Conservation (phyloP, 164 flowering plant genomes). For the Stephania cephalantha region DNA sequence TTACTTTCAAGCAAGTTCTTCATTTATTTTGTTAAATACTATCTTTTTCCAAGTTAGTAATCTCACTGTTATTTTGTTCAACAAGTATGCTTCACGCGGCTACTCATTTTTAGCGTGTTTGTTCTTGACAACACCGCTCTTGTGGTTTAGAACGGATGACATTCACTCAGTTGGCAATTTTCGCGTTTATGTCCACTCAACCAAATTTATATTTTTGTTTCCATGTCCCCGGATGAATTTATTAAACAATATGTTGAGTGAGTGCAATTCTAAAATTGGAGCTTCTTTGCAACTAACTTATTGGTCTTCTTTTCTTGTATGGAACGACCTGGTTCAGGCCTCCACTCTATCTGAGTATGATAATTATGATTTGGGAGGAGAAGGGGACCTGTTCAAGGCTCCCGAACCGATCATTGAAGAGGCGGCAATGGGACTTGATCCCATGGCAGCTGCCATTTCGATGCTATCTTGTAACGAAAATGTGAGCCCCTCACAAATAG, state of each 20-base stretch:
- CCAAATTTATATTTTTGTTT: not conserved
- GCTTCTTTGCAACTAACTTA: not conserved
- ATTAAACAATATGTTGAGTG: not conserved
- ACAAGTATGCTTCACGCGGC: not conserved
- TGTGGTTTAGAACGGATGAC: not conserved
- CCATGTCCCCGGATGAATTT: not conserved
- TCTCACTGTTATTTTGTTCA: not conserved
- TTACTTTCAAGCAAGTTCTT: too few species aligned
- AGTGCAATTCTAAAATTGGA: not conserved
- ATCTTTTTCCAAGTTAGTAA: not conserved
- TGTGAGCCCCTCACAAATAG: constrained; percentile 49
- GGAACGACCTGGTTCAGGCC: constrained; percentile 38
- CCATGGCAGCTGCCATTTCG: constrained; percentile 61
- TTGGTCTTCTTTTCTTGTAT: constrained; percentile 10
- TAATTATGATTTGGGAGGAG: constrained; percentile 75
- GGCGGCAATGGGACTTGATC: constrained; percentile 45
- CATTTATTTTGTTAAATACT: not conserved
- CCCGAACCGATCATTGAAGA: constrained; percentile 77
- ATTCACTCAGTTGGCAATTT: not conserved
- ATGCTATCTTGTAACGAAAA: constrained; percentile 76
- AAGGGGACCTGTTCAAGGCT: constrained; percentile 90
- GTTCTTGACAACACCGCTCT: not conserved
- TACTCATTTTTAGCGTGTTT: not conserved
- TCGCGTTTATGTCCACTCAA: not conserved
- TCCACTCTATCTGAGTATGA: constrained; percentile 69